Evolutionary conservation across 352 stramenopile species (phyloP), one percentile per base, ranked within the genome.

Genomic region (Pythium chondricola): DNA sequence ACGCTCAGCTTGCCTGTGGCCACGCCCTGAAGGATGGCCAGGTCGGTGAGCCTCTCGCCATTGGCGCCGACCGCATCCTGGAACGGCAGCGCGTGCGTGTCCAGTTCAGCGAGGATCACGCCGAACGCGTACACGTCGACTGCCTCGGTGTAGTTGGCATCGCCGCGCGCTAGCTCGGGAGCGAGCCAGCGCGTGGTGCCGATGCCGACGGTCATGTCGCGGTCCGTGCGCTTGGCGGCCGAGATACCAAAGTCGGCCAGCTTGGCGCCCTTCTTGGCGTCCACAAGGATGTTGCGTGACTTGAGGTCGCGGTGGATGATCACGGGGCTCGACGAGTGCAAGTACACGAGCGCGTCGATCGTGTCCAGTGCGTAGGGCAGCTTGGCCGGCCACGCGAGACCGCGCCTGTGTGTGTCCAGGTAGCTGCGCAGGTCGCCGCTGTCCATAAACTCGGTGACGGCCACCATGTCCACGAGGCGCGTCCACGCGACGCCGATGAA

Each of bases 401-500:
- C 11, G 24, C 56, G 51, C 18, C 67, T 48, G 16, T 48, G 44
- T 1, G 61, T 43, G 21, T 85, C 69, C 21, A 87, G 42, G n/a
- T 81, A 52, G 21, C 66, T 74, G 20, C 71, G 69, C 31, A 87
- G 42, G 47, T 87, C 75, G 41, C 75, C 75, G 8, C 56, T 69
- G 40, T 85, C 75, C 75, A 87, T 87, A 46, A 66, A 87, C 51
- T 87, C 75, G 31, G 77, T 73, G 9, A 87, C 70, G 1, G 72
- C 75, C 14, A 83, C 49, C 70, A 85, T 85, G 36, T 87, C 75
- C 43, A 75, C 62, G 29, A 83, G 46, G 35, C 69, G 75, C 8
- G 75, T 87, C 75, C 75, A 87, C 30, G 72, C 75, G n/a, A 85
- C 75, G 52, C 75, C 75, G n/a, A 87, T 47, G 35, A 87, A 87